These are phyloP conservation scores for Parastagonospora nodorum DNA, from an alignment of 2,329 filamentous ascomycete genomes.

Conservation along the genomic window DNA sequence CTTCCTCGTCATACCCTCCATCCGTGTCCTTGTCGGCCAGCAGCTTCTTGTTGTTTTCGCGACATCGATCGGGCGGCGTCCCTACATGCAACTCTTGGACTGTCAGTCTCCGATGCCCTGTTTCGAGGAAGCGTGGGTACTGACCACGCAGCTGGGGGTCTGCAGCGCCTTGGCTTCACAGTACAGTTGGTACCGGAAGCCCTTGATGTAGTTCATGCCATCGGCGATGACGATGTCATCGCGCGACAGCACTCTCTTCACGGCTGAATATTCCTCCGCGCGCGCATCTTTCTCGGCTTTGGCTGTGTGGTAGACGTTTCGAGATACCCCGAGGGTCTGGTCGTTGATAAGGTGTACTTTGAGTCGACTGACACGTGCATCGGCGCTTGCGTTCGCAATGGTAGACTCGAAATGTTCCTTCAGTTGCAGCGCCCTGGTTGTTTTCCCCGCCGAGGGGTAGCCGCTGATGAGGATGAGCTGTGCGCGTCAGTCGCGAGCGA, in stretches of 20 bases:
- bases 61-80: slow-evolving; percentile 60
- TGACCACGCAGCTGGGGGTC: slow-evolving; percentile 75
- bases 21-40: slow-evolving; percentile 49
- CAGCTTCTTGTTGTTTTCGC: slow-evolving; percentile 64
- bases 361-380: slow-evolving; percentile 56
- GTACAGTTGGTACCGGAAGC: slow-evolving; percentile 83
- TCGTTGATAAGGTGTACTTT: slow-evolving; percentile 77
- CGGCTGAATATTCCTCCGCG: slow-evolving; percentile 74
- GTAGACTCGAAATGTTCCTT: slow-evolving; percentile 66
- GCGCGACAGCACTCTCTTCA: slow-evolving; percentile 74
- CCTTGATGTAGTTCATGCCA: slow-evolving; percentile 86
- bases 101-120: slow-evolving; percentile 33
- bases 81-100: slow-evolving; percentile 61
- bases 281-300: slow-evolving; percentile 83
- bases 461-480: slow-evolving; percentile 66
- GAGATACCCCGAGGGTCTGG: slow-evolving; percentile 70
- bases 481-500: slow-evolving; percentile 21
- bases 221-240: slow-evolving; percentile 81
- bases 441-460: slow-evolving; percentile 68
- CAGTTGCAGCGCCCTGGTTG: slow-evolving; percentile 66
- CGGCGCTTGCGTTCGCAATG: slow-evolving; percentile 54
- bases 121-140: slow-evolving; percentile 19
- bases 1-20: slow-evolving; percentile 60
- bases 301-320: slow-evolving; percentile 75
- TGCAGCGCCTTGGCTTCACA: slow-evolving; percentile 82